phyloP scores from a whole-genome alignment of 768 basidiomycete species.

The Serendipita sp. region DNA sequence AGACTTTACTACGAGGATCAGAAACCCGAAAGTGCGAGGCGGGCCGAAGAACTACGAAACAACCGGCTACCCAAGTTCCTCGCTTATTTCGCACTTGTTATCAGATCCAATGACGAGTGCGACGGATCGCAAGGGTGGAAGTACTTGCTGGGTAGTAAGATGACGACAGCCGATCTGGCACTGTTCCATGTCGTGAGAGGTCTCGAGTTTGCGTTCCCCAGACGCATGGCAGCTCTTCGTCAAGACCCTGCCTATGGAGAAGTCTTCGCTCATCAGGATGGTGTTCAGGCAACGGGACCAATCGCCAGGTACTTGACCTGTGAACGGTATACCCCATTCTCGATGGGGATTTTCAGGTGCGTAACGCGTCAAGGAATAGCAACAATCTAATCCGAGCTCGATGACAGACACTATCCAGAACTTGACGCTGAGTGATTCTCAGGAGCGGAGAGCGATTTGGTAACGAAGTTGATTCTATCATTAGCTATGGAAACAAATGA shows the following conservation, averaged over 20 bases:
- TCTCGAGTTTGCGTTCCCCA: conserved; percentile 25
- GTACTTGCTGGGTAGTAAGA: conserved; percentile 17
- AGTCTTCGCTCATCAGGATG: conserved; percentile 22
- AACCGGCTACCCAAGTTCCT: conserved; percentile 28
- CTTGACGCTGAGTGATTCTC: conserved; percentile 22
- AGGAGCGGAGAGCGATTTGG: background rate
- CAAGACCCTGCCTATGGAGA: conserved; percentile 17
- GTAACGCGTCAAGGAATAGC: background rate
- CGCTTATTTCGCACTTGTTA: conserved; percentile 23
- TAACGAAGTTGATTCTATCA: background rate
- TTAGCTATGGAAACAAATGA: background rate
- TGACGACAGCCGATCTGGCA: conserved; percentile 28
- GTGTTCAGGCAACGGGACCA: conserved; percentile 19
- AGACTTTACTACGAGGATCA: conserved; percentile 28
- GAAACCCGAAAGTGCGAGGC: conserved; percentile 22
- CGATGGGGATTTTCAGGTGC: conserved; percentile 22
- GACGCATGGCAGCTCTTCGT: conserved; percentile 17
- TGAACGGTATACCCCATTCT: conserved; percentile 19
- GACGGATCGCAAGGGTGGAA: conserved; percentile 8
- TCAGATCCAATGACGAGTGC: conserved; percentile 13
- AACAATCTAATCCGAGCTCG: background rate
- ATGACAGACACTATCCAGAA: conserved; percentile 21
- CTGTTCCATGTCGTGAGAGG: conserved; percentile 27
- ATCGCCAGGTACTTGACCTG: conserved; percentile 25
- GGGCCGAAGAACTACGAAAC: conserved; percentile 23